Conservation (phyloP, 768 basidiomycete species). For the Boletus rubroflammeus region DNA sequence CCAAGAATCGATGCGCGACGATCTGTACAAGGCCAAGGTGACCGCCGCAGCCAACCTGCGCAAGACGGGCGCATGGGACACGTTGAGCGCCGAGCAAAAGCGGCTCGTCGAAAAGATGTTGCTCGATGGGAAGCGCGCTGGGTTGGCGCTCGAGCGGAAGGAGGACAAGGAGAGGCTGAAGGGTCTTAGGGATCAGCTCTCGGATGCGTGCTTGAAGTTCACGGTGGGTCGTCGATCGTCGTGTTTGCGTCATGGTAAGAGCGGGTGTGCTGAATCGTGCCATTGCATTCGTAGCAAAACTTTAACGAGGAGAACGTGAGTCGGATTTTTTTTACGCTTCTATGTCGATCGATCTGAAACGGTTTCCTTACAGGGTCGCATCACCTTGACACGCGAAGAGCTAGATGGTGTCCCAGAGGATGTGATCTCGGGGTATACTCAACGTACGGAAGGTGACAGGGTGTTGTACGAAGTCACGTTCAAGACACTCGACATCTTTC, state of each 20-base stretch:
- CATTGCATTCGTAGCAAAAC: slow-evolving; percentile 58
- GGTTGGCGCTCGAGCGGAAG: slow-evolving; percentile 65
- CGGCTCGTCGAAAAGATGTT: slow-evolving; percentile 81
- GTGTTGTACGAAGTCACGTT: slow-evolving; percentile 71
- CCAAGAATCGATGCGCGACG: slow-evolving; percentile 76
- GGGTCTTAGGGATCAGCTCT: slow-evolving; percentile 70
- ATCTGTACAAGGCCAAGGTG: slow-evolving; percentile 72
- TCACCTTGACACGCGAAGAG: slow-evolving; percentile 68
- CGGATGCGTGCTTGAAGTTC: slow-evolving; percentile 74
- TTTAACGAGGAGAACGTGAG: slow-evolving; percentile 84
- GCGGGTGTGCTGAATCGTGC: not conserved
- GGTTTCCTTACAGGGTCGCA: slow-evolving; percentile 42
- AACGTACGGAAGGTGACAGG: slow-evolving; percentile 53
- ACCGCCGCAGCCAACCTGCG: slow-evolving; percentile 68
- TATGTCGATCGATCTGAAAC: not conserved
- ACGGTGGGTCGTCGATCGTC: slow-evolving; percentile 43
- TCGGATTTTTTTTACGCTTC: not conserved
- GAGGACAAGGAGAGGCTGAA: slow-evolving; percentile 53
- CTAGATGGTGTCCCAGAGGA: slow-evolving; percentile 79
- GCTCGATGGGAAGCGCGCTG: slow-evolving; percentile 75
- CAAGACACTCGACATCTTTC: slow-evolving; percentile 82
- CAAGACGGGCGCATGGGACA: slow-evolving; percentile 56
- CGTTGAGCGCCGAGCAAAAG: slow-evolving; percentile 61
- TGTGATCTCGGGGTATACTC: slow-evolving; percentile 73
- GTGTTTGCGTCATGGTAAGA: not conserved